Evolutionary conservation across 2,329 filamentous ascomycete species (phyloP), one percentile per base, ranked within the genome.

Genomic region (Lachnellula hyalina): DNA sequence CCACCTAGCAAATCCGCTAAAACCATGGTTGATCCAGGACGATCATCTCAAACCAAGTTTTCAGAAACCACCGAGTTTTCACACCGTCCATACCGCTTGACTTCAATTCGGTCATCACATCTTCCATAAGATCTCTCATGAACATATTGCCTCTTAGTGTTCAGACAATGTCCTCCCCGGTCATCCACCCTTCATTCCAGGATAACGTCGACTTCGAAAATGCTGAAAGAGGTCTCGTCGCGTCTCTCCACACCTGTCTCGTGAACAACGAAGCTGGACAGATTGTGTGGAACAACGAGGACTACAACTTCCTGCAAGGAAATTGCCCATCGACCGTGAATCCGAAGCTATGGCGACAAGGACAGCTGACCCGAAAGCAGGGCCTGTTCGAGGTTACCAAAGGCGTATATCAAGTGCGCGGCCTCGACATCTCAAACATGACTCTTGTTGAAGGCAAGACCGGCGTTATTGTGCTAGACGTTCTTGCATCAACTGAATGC

Each of bases 331-430:
- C 53, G 0, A 71, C 66, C 0, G 70, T 64, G 6, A 64, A 72
- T 36, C 62, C 65, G 2, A 66, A 64, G 15, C 61, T 74, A 35
- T 73, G 72, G 71, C 61, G 70, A 14, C 71, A 73, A 53, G 63
- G 57, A 4, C 66, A 71, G 53, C 62, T 73, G 11, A 59, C 54
- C 25, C 59, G 56, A 15, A 67, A 63, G 19, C 65, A 71, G 46
- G 67, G 73, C 0, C 65, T 76, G 1, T 75, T 65, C 59, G 56
- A 70, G 44, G 65, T 75, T 34, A 61, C 54, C 1, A 55, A 59
- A 1, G 67, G 68, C 15, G 71, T 75, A 14, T 75, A 73, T 55
- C 73, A 76, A 59, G 60, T 75, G 12, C 71, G 72, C 34, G 72
- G 68, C 4, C 62, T 74, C 14, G 73, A 75, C 53, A 46, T 75